Conservation (phyloP, 306 rosid species). For the Quercus alba region DNA sequence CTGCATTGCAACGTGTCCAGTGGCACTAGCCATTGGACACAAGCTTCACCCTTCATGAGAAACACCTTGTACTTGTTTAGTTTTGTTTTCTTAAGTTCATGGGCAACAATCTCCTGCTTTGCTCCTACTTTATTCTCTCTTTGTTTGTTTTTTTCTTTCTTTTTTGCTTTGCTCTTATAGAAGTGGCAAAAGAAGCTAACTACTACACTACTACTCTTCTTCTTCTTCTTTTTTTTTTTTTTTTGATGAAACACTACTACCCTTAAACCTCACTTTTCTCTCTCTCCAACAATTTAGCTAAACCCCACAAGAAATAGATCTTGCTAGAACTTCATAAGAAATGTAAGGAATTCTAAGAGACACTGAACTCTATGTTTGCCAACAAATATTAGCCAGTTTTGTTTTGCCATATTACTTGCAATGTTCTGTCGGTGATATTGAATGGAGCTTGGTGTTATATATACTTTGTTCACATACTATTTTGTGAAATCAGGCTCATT, state of each 20-base stretch:
- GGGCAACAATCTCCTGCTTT: slow-evolving; percentile 21
- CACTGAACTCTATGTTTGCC: neutral
- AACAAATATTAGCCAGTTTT: no score
- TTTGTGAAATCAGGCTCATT: neutral
- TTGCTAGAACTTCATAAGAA: slow-evolving; percentile 35
- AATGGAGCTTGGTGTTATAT: neutral
- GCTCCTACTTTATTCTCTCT: slow-evolving; percentile 23
- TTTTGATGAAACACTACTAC: no score
- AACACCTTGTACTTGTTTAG: no score
- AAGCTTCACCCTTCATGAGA: neutral
- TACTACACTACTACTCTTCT: no score
- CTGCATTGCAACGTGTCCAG: no score
- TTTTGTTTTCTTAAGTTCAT: no score
- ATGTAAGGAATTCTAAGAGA: no score
- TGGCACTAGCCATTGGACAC: no score
- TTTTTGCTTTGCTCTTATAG: slow-evolving; percentile 48
- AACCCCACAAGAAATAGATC: slow-evolving; percentile 13
- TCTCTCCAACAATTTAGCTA: slow-evolving; percentile 41
- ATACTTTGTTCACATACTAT: neutral
- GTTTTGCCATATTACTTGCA: no score
- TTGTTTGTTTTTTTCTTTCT: slow-evolving; percentile 4
- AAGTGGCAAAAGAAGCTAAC: slow-evolving; percentile 43
- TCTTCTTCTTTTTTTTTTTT: neutral
- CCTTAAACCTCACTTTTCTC: slow-evolving; percentile 15
- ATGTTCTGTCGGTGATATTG: neutral